These are phyloP conservation scores for Solanum ossicruentum DNA, from an alignment of 257 asterid genomes.

Conservation along the genomic window DNA sequence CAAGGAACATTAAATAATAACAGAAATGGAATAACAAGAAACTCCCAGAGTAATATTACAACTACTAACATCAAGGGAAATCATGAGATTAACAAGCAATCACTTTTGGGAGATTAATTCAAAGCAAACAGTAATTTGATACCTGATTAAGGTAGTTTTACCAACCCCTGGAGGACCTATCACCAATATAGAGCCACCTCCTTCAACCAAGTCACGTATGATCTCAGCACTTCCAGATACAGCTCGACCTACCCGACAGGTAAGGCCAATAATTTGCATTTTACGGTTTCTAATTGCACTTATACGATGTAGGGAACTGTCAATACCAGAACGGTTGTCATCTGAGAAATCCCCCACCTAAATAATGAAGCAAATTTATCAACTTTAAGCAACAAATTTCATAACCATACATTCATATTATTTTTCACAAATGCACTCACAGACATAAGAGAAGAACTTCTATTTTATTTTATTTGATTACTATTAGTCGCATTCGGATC, in stretches of 20 bases:
- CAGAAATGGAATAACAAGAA: too few species aligned
- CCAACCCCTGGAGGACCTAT: conserved; percentile 99
- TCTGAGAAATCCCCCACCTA: conserved; percentile 96
- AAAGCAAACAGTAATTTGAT: neutral
- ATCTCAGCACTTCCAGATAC: conserved; percentile 98
- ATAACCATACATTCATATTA: neutral
- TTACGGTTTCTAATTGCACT: conserved; percentile 94
- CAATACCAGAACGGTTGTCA: conserved; percentile 91
- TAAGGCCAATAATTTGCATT: conserved; percentile 90
- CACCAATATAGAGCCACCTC: conserved; percentile 83
- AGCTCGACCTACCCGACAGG: conserved; percentile 97
- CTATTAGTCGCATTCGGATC: neutral
- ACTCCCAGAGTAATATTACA: too few species aligned
- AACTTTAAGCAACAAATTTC: neutral
- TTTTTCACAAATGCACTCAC: neutral
- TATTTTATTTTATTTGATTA: neutral
- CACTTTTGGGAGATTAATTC: neutral
- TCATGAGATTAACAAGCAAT: neutral
- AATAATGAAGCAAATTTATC: conserved; percentile 7
- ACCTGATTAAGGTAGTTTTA: conserved; percentile 96
- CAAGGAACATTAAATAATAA: neutral
- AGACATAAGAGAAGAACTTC: neutral
- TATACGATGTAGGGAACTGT: conserved; percentile 85
- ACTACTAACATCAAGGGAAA: too few species aligned
- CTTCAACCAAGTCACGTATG: conserved; percentile 75